A percentile compares a stretch with the other conserved stretches of the same genome.
Conservation (phyloP, 257 asterid genomes). For the Voacanga thouarsii region DNA sequence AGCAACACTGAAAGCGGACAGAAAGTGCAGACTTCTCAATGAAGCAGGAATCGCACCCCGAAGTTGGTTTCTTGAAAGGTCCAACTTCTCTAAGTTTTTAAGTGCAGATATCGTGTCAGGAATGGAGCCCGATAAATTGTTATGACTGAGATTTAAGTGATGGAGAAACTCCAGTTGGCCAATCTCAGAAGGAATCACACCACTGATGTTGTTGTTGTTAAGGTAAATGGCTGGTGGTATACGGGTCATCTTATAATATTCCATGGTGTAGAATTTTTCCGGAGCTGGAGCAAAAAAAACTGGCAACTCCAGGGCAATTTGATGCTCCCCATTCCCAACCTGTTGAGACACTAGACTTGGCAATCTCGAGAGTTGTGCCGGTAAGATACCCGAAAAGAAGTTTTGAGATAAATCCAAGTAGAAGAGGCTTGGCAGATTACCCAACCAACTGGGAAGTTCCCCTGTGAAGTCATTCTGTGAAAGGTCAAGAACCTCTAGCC, state of each 20-base stretch:
- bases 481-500: slow-evolving; percentile 55
- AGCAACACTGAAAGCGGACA: slow-evolving; percentile 81
- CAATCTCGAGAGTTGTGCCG: slow-evolving; percentile 47
- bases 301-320: slow-evolving; percentile 74
- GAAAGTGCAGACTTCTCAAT: slow-evolving; percentile 62
- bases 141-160: slow-evolving; percentile 60
- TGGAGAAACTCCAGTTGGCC: slow-evolving; percentile 67
- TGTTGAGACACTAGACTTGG: slow-evolving; percentile 46
- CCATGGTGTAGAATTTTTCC: slow-evolving; percentile 24
- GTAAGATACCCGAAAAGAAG: slow-evolving; percentile 58
- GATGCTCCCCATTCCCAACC: slow-evolving; percentile 33
- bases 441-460: slow-evolving; percentile 68
- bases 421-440: slow-evolving; percentile 65
- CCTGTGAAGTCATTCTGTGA: slow-evolving; percentile 59
- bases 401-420: slow-evolving; percentile 78
- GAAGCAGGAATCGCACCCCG: slow-evolving; percentile 77
- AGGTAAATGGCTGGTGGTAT: slow-evolving; percentile 82
- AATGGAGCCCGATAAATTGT: slow-evolving; percentile 62
- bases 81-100: slow-evolving; percentile 70
- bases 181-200: slow-evolving; percentile 64
- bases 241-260: slow-evolving; percentile 69
- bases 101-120: slow-evolving; percentile 66
- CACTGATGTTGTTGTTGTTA: slow-evolving; percentile 47
- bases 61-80: slow-evolving; percentile 65
- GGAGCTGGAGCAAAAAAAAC: slow-evolving; percentile 69